Evolutionary conservation across 2,329 filamentous ascomycete genomes (phyloP).

Genomic region (Aspergillus quadrilineatus): DNA sequence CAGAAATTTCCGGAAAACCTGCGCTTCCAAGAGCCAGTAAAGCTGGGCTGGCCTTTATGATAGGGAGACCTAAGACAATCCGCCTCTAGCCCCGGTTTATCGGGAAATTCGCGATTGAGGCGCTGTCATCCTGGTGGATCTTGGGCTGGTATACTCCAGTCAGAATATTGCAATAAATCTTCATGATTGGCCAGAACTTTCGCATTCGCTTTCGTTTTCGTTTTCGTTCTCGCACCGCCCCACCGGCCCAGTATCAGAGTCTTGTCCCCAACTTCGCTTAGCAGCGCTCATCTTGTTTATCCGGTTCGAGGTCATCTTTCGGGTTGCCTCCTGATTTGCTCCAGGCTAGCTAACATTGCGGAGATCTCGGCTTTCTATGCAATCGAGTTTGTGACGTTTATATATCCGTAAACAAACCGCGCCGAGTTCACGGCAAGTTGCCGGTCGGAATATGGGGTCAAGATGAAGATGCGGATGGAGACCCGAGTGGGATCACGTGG

Average conservation of each 20-base stretch:
- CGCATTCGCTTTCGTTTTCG: constrained; percentile 31
- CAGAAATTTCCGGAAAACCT: neutral
- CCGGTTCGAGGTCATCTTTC: neutral
- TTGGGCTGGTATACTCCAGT: constrained; percentile 1
- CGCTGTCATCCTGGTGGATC: constrained; percentile 13
- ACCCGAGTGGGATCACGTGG: too few relatives aligned
- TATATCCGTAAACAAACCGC: too few relatives aligned
- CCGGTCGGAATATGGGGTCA: too few relatives aligned
- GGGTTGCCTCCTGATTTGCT: neutral
- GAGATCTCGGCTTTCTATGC: neutral
- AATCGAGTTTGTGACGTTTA: neutral
- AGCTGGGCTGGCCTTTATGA: neutral
- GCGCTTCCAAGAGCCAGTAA: neutral
- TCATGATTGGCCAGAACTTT: constrained; percentile 18
- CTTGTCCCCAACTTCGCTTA: neutral
- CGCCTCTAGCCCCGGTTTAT: neutral
- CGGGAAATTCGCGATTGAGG: neutral
- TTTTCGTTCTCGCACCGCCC: constrained; percentile 21
- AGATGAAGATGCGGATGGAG: too few relatives aligned
- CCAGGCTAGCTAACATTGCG: neutral
- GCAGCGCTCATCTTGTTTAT: neutral
- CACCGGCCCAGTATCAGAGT: constrained; percentile 13
- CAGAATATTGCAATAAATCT: neutral
- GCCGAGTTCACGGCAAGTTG: too few relatives aligned
- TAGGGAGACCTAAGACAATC: neutral